Evolutionary conservation across 2,329 filamentous ascomycete genomes (phyloP).

Genomic region (Aschersonia sp.): DNA sequence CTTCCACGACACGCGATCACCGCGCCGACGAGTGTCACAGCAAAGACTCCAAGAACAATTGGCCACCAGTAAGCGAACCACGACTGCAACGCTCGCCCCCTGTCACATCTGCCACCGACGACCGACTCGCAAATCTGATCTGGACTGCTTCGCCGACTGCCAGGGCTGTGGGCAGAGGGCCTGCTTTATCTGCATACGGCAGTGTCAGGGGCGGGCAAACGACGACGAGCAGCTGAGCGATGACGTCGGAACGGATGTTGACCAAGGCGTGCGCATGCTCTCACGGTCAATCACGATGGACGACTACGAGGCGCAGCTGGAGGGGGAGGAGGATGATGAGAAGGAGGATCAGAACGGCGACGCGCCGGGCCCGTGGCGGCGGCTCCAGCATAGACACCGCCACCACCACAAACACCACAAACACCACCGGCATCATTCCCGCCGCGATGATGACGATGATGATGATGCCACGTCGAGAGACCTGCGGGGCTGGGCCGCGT

Average conservation of each 20-base stretch:
- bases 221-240: slow-evolving; percentile 1
- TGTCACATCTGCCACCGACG: slow-evolving; percentile 56
- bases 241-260: slow-evolving; percentile 20
- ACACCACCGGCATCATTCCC: too few relatives aligned
- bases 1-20: neutral
- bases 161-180: slow-evolving; percentile 44
- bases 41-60: neutral
- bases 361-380: too few relatives aligned
- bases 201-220: slow-evolving; percentile 37
- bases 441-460: too few relatives aligned
- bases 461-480: too few relatives aligned
- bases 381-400: too few relatives aligned
- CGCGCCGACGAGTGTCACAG: neutral
- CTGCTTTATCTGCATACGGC: slow-evolving; percentile 54
- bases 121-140: slow-evolving; percentile 48
- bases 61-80: neutral
- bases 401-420: too few relatives aligned
- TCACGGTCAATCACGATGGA: too few relatives aligned
- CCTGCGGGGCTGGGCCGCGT: slow-evolving; percentile 20
- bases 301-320: neutral
- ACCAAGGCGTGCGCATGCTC: too few relatives aligned
- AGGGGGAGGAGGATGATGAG: neutral
- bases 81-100: slow-evolving; percentile 23
- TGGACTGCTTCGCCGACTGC: slow-evolving; percentile 53
- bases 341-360: too few relatives aligned